Evolutionary conservation across 352 stramenopile species (phyloP), one percentile per base, ranked within the genome.

Genomic region (Elongisporangium undulatum): DNA sequence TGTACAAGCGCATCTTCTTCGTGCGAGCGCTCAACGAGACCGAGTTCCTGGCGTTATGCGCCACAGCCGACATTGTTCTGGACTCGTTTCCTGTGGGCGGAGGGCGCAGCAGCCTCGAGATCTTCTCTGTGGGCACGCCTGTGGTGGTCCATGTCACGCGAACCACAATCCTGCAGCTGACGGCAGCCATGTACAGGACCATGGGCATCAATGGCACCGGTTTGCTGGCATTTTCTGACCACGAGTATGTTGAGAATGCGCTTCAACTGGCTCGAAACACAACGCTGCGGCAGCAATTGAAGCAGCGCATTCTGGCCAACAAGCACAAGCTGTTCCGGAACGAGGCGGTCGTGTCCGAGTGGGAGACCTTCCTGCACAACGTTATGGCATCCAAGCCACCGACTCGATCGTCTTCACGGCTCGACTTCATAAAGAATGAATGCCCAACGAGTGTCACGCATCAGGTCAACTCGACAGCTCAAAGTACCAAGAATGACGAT

Each of bases 1-100:
- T 71, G 9, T 68, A 72, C 39, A 66, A 61, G 21, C 72, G 77
- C 9, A 61, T 87, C 17, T 72, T 80, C 48, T 88, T 89, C 50
- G 55, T 85, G 13, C 72, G 70, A 0, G 38, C 61, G n/a, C 29
- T 89, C 16, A 64, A 63, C 9, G 55, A 66, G 4, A 59, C 51
- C 23, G 75, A 87, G 52, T 89, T 88, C 38, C 53, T 82, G 15
- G 56, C 55, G 20, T 48, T 89, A 12, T 76, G 67, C 22, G 66
- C 68, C 7, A 61, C 79, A 41, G 75, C 71, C 2, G 72, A 86
- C 49, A 49, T 89, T 6, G 77, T 89, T 12, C 50, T 82, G 38
- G 79, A 91, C 23, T 76, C 79, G 19, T 91, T 89, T 59, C 82
- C 82, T 8, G 71, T 89, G 1, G 82, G 82, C 15, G 79, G 82